Evolutionary conservation across 768 basidiomycete genomes (phyloP).

Genomic region (Phylloporus sp.): DNA sequence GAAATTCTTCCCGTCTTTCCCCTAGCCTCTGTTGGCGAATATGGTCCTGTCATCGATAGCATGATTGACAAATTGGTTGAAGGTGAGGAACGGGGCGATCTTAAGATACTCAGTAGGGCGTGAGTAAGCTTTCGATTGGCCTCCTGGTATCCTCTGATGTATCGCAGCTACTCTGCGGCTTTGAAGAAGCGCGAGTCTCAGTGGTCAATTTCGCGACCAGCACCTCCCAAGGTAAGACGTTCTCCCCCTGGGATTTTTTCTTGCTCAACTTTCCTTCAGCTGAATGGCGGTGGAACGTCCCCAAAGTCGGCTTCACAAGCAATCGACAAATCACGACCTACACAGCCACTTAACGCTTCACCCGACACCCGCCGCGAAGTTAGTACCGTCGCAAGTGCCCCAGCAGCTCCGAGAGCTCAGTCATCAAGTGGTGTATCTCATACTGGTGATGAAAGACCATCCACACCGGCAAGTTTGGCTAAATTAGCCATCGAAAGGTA

Average conservation of each 20-base stretch:
- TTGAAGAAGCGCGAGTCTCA: conserved; percentile 67
- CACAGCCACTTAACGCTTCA: conserved; percentile 39
- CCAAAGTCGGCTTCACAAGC: conserved; percentile 32
- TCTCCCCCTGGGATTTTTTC: not conserved
- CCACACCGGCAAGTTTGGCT: conserved; percentile 33
- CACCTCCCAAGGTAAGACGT: conserved; percentile 31
- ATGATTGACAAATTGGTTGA: conserved; percentile 65
- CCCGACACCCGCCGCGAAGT: conserved; percentile 37
- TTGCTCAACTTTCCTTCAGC: conserved; percentile 8
- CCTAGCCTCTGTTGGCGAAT: conserved; percentile 50
- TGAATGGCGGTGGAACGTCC: conserved; percentile 26
- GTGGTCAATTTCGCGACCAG: conserved; percentile 38
- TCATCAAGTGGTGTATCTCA: conserved; percentile 31
- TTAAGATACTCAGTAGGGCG: conserved; percentile 77
- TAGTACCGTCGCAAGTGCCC: conserved; percentile 24
- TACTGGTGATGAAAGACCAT: conserved; percentile 27
- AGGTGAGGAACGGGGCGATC: conserved; percentile 75
- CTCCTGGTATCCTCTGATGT: conserved; percentile 4
- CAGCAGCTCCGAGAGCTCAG: conserved; percentile 54
- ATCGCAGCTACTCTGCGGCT: conserved; percentile 60
- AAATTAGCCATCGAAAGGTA: conserved; percentile 69
- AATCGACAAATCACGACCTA: conserved; percentile 28
- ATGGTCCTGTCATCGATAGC: conserved; percentile 50
- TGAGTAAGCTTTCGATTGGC: conserved; percentile 33
- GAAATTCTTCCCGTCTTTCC: conserved; percentile 91